phyloP scores from a whole-genome alignment of 78 protist species.

The Cavenderia fasciculata region DNA sequence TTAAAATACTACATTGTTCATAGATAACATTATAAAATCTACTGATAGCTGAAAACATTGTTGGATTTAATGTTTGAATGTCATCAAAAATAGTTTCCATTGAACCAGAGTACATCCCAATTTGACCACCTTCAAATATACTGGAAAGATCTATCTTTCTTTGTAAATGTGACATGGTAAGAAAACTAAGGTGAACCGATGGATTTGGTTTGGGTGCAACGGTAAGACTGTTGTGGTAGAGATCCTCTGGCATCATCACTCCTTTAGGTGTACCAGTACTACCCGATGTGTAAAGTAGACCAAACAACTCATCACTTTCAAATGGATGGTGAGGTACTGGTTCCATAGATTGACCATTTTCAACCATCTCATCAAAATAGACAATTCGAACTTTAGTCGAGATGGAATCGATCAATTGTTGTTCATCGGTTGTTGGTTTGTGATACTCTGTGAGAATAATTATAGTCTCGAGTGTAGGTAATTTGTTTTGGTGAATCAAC shows the following conservation, averaged over 20 bases:
- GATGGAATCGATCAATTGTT: neutral
- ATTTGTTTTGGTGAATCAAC: neutral
- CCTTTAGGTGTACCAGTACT: slow-evolving; percentile 92
- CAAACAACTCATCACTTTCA: neutral
- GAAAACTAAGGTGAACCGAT: neutral
- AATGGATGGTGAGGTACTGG: neutral
- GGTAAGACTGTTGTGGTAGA: neutral
- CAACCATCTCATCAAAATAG: neutral
- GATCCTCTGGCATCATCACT: slow-evolving; percentile 8
- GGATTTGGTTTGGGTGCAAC: neutral
- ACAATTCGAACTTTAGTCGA: too few species aligned
- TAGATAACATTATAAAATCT: slow-evolving; percentile 51
- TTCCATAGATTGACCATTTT: neutral
- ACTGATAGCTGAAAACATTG: slow-evolving; percentile 12
- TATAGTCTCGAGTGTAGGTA: neutral
- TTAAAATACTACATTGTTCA: neutral
- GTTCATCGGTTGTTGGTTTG: neutral
- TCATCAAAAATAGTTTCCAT: slow-evolving; percentile 16
- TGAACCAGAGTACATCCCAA: slow-evolving; percentile 21
- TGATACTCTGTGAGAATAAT: neutral
- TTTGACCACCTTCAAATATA: slow-evolving; percentile 6
- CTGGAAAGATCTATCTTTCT: slow-evolving; percentile 10
- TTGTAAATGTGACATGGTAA: slow-evolving; percentile 30
- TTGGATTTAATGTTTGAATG: slow-evolving; percentile 13
- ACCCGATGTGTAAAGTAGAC: slow-evolving; percentile 85